phyloP scores from a whole-genome alignment of 441 rosid genomes.

The Brassica balearica region DNA sequence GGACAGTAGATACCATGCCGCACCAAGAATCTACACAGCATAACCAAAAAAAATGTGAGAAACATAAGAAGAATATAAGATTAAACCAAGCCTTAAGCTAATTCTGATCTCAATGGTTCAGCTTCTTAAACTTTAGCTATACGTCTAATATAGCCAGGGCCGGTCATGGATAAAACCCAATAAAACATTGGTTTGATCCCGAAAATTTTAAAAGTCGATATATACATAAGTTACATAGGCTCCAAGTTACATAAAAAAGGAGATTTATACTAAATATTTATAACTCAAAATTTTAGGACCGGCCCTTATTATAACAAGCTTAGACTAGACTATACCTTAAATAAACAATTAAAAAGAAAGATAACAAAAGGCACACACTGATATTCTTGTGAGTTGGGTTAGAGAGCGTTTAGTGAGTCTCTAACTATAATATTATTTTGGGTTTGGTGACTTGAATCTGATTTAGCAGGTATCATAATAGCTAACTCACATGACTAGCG shows the following conservation, averaged over 20 bases:
- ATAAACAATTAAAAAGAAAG: not conserved
- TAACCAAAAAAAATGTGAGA: not conserved
- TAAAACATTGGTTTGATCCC: too few species aligned
- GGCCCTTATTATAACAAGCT: not conserved
- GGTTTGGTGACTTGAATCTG: not conserved
- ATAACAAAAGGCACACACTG: not conserved
- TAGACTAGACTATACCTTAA: not conserved
- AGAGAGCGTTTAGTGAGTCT: conserved; percentile 7
- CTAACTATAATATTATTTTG: not conserved
- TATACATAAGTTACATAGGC: too few species aligned
- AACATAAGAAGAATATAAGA: not conserved
- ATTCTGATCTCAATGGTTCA: not conserved
- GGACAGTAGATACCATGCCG: conserved; percentile 84
- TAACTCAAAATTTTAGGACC: not conserved
- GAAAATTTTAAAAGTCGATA: too few species aligned
- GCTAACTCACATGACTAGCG: conserved; percentile 81
- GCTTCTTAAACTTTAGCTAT: not conserved
- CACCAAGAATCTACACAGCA: conserved; percentile 72
- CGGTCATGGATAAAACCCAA: too few species aligned
- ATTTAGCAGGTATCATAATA: not conserved
- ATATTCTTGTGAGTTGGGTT: conserved; percentile 8
- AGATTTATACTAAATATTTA: too few species aligned
- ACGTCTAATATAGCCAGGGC: not conserved
- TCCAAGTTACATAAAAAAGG: too few species aligned
- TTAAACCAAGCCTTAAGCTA: not conserved